Evolutionary conservation across 2,329 filamentous ascomycete species (phyloP), one percentile per base, ranked within the genome.

Genomic region (Colletotrichum sp.): DNA sequence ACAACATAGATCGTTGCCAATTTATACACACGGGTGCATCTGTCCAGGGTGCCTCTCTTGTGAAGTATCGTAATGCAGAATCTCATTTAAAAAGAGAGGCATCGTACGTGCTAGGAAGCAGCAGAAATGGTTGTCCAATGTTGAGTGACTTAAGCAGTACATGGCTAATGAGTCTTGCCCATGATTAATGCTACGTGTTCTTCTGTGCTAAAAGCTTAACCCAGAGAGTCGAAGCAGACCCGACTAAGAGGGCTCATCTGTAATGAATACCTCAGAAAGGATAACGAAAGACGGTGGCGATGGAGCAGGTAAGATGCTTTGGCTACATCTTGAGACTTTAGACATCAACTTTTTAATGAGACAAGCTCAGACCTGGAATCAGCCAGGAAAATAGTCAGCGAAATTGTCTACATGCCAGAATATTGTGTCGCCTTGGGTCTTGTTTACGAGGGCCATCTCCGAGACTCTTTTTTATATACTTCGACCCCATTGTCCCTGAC

Each of bases 11-110:
- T n/a, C 9, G 39, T 21, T 6, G 18, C 39, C 18, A 49, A 12
- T 12, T 49, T 0, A n/a, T 12, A n/a, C 1, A n/a, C 5, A 49
- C 18, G 2, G 39, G 24, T 24, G 24, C 24, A 24, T 24, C 24
- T 24, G 24, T 24, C 24, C 24, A 26, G 24, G 24, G 5, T 26
- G 24, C 24, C 24, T 26, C 24, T 26, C 24, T 26, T 26, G 26
- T 6, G 1, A 26, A 26, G 26, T 1, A 10, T 44, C 36, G 3
- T 49, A 10, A 0, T 12, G 18, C 2, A n/a, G 3, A 49, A 7
- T 49, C 9, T 49, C 6, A 49, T 21, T 49, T 1, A 12, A 49
- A n/a, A 21, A 49, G 18, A 13, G 44, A 2, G 1, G 44, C 9
- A n/a, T 49, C 18, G 3, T 49, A 7, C 5, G 18, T 4, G 10